A percentile compares a stretch with the other conserved stretches of the same genome.
These are phyloP conservation scores for Millerozyma miso DNA, from an alignment of 805 yeast species.

Conservation along the genomic window DNA sequence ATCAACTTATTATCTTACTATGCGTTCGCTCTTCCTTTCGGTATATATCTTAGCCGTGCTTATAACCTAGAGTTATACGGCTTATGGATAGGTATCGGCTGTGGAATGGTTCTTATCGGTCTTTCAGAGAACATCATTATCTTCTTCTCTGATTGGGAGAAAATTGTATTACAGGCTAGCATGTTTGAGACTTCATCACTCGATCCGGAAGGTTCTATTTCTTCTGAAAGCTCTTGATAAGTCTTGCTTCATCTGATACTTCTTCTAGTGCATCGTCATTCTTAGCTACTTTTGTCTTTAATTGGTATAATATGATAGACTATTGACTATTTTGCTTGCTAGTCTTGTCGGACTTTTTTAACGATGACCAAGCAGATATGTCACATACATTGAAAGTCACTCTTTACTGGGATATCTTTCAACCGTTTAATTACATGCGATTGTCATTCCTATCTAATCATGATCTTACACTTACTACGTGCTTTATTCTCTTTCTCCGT, in stretches of 20 bases:
- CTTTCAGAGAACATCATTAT: slow-evolving; percentile 45
- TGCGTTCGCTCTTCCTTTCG: slow-evolving; percentile 64
- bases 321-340: no score
- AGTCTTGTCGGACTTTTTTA: no score
- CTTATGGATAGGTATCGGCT: slow-evolving; percentile 70
- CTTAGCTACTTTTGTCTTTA: no score
- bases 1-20: slow-evolving; percentile 71
- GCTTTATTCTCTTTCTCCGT: no score
- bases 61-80: slow-evolving; percentile 52
- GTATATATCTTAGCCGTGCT: slow-evolving; percentile 48
- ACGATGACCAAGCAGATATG: no score
- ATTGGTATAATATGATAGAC: no score
- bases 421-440: no score
- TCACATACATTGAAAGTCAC: no score
- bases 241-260: not conserved
- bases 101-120: slow-evolving; percentile 57
- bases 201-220: not conserved
- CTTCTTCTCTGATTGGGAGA: slow-evolving; percentile 49
- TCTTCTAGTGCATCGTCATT: not conserved
- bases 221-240: not conserved
- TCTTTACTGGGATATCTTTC: no score
- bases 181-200: not conserved
- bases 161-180: slow-evolving; percentile 35
- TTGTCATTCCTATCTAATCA: no score
- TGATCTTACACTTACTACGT: no score